Conservation (phyloP, 2,329 filamentous ascomycete genomes). For the Diatrype stigma region DNA sequence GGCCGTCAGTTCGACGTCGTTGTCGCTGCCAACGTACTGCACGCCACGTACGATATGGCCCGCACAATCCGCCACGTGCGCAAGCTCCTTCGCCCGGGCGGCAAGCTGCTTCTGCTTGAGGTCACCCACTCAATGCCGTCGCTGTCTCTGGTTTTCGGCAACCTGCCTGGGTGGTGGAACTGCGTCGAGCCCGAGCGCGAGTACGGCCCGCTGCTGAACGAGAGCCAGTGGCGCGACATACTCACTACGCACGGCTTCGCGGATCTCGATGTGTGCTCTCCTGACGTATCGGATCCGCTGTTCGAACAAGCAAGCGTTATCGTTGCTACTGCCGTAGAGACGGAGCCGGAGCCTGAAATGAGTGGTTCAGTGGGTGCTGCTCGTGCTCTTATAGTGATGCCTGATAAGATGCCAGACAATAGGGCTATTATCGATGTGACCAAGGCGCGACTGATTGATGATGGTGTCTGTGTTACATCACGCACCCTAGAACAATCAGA, state of each 20-base stretch:
- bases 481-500: neutral
- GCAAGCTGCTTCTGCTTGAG: constrained; percentile 9
- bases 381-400: neutral
- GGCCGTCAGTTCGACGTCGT: constrained; percentile 7
- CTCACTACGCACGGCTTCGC: neutral
- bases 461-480: neutral
- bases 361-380: neutral
- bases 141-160: constrained; percentile 6
- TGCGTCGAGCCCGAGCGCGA: constrained; percentile 3
- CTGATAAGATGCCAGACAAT: neutral
- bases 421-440: neutral
- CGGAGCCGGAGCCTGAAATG: neutral
- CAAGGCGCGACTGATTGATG: neutral
- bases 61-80: constrained; percentile 14
- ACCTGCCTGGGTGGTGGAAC: constrained; percentile 8
- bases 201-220: neutral
- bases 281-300: neutral
- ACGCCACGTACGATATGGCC: constrained; percentile 15
- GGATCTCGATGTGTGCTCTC: neutral
- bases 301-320: neutral
- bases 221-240: neutral
- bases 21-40: constrained; percentile 9
- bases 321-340: neutral
- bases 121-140: constrained; percentile 3
- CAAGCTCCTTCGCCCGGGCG: constrained; percentile 18